Percentiles rank a stretch among this genome's conserved stretches.
Evolutionary conservation across 208 protist genomes (phyloP).

Genomic region (Trypanosoma platydactyli): DNA sequence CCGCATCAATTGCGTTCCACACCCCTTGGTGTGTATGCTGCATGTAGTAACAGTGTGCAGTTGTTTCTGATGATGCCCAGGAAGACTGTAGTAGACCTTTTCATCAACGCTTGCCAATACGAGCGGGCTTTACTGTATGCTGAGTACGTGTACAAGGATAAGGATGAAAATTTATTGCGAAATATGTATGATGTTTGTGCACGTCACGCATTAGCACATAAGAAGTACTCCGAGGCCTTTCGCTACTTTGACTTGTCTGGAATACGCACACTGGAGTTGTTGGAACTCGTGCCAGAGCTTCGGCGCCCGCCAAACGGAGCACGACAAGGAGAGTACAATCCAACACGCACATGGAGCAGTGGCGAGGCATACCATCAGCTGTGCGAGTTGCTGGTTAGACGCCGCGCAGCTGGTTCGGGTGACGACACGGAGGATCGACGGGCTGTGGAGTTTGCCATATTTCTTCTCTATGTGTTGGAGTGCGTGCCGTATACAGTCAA

Average conservation of each 20-base stretch:
- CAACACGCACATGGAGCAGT: conserved; percentile 12
- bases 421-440: conserved; percentile 5
- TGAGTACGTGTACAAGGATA: background rate
- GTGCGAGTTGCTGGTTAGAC: conserved; percentile 18
- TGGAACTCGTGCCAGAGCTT: conserved; percentile 32
- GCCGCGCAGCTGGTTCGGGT: background rate
- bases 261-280: conserved; percentile 22
- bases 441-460: conserved; percentile 36
- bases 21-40: conserved; percentile 4
- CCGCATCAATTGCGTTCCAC: conserved; percentile 2
- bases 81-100: conserved; percentile 11
- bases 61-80: conserved; percentile 8
- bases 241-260: conserved; percentile 25
- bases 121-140: conserved; percentile 13
- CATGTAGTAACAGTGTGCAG: conserved; percentile 3
- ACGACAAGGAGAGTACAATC: background rate
- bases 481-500: conserved; percentile 16
- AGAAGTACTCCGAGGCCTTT: conserved; percentile 30
- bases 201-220: conserved; percentile 22
- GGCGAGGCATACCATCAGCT: conserved; percentile 30
- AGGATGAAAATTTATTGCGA: conserved; percentile 1
- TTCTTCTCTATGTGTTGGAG: conserved; percentile 30
- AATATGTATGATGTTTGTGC: conserved; percentile 28
- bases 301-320: background rate
- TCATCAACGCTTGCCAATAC: conserved; percentile 16